Percentiles rank a stretch among this genome's conserved stretches.
Evolutionary conservation across 305 asterid genomes (phyloP).

Genomic region (Rubia tinctorum): DNA sequence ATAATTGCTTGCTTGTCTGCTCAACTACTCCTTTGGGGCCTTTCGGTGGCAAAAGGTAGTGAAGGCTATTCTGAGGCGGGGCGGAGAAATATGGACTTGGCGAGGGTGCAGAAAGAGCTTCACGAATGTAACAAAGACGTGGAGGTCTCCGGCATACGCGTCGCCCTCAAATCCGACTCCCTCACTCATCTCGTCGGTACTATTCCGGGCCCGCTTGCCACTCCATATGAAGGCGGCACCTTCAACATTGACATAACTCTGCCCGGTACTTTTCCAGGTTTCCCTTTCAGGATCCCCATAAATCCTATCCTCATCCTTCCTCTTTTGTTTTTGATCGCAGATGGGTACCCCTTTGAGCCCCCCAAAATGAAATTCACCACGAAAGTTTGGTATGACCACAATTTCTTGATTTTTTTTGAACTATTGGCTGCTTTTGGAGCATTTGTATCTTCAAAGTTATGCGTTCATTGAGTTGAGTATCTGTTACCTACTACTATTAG

Average conservation of each 20-base stretch:
- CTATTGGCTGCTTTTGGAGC: neutral
- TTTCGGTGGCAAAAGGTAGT: neutral
- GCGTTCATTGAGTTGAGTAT: neutral
- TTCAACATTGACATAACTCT: constrained; percentile 85
- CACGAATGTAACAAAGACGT: constrained; percentile 86
- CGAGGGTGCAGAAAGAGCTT: constrained; percentile 86
- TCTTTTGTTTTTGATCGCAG: constrained; percentile 41
- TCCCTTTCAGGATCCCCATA: neutral
- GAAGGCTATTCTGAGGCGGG: neutral
- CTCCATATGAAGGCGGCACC: constrained; percentile 90
- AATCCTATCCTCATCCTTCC: neutral
- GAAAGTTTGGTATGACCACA: constrained; percentile 84
- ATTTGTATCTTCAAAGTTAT: neutral
- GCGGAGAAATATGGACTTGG: constrained; percentile 51
- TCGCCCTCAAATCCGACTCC: constrained; percentile 53
- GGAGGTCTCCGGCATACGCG: constrained; percentile 72
- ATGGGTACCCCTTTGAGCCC: constrained; percentile 92
- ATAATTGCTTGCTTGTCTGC: neutral
- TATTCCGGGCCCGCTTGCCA: constrained; percentile 82
- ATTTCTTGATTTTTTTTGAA: neutral
- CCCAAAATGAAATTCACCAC: constrained; percentile 90
- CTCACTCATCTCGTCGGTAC: constrained; percentile 73
- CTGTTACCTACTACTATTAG: neutral
- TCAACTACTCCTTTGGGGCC: neutral
- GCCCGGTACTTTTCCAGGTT: constrained; percentile 42